Evolutionary conservation across 2,329 filamentous ascomycete genomes (phyloP).

Genomic region (Fusarium nurragi): DNA sequence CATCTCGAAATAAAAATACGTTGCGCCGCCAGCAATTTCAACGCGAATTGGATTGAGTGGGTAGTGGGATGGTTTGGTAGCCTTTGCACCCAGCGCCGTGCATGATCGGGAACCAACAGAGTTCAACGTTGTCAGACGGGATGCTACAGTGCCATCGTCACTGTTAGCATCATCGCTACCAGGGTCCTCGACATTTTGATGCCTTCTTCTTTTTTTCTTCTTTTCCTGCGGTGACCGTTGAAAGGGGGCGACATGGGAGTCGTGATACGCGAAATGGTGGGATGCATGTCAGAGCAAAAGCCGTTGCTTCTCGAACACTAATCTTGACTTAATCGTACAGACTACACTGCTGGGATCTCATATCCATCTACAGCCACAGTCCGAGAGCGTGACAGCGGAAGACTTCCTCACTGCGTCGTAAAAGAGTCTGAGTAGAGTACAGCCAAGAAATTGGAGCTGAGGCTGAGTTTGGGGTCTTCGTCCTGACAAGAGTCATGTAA

Average conservation of each 20-base stretch:
- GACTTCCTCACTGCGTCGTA: background rate
- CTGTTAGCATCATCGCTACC: conserved; percentile 11
- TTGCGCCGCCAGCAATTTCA: background rate
- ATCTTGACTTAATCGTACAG: background rate
- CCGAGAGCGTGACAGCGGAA: conserved; percentile 9
- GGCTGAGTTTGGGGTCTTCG: conserved; percentile 1
- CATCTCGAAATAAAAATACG: background rate
- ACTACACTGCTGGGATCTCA: conserved; percentile 8
- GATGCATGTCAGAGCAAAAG: conserved; percentile 26
- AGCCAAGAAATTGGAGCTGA: background rate
- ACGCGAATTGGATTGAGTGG: conserved; percentile 1
- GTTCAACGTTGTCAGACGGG: conserved; percentile 8
- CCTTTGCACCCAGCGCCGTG: background rate
- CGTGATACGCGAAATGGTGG: conserved; percentile 33
- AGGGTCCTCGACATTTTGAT: conserved; percentile 11
- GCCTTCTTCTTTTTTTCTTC: background rate
- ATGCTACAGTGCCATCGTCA: conserved; percentile 27
- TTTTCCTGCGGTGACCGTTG: conserved; percentile 9
- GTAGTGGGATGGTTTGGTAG: conserved; percentile 13
- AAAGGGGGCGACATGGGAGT: conserved; percentile 26
- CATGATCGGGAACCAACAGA: conserved; percentile 5
- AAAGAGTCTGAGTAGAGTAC: background rate
- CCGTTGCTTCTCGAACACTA: conserved; percentile 24
- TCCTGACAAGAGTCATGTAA: conserved; percentile 27
- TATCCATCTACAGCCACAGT: background rate